These are phyloP conservation scores for Striga asiatica DNA, from an alignment of 257 asterid species.

Conservation along the genomic window DNA sequence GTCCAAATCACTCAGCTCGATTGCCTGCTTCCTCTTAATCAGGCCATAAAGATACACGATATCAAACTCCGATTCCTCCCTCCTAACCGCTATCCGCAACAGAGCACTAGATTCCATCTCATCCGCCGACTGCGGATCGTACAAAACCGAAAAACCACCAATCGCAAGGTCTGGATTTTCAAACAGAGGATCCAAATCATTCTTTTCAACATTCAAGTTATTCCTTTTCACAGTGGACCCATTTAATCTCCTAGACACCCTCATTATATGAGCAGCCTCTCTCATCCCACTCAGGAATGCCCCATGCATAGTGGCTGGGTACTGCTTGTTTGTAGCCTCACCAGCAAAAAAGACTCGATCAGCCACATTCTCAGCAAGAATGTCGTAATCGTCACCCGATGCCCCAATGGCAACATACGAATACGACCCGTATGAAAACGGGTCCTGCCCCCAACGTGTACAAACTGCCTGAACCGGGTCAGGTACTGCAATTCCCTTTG, in stretches of 20 bases:
- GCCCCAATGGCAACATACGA: slow-evolving; percentile 94
- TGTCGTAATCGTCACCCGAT: slow-evolving; percentile 94
- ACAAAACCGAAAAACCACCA: slow-evolving; percentile 51
- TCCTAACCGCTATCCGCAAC: slow-evolving; percentile 43
- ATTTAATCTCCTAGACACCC: slow-evolving; percentile 38
- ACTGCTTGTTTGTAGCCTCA: slow-evolving; percentile 92
- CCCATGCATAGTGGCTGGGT: slow-evolving; percentile 99
- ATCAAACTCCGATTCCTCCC: slow-evolving; percentile 19
- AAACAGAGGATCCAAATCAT: slow-evolving; percentile 39
- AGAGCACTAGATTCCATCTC: slow-evolving; percentile 35
- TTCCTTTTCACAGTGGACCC: slow-evolving; percentile 22
- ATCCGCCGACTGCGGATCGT: slow-evolving; percentile 47
- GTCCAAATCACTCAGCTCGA: slow-evolving; percentile 47
- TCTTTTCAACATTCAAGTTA: slow-evolving; percentile 17
- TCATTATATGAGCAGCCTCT: slow-evolving; percentile 87
- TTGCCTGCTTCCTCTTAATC: slow-evolving; percentile 46
- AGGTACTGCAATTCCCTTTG: slow-evolving; percentile 95
- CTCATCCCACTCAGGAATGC: slow-evolving; percentile 98
- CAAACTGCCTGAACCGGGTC: slow-evolving; percentile 88
- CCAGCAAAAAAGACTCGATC: slow-evolving; percentile 95
- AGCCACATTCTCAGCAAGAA: slow-evolving; percentile 75
- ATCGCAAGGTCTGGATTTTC: slow-evolving; percentile 60
- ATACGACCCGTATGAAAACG: slow-evolving; percentile 77
- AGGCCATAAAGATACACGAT: slow-evolving; percentile 42
- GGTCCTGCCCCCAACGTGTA: slow-evolving; percentile 99